Conservation (phyloP, 2,329 filamentous ascomycete species). For the Beauveria sp. region DNA sequence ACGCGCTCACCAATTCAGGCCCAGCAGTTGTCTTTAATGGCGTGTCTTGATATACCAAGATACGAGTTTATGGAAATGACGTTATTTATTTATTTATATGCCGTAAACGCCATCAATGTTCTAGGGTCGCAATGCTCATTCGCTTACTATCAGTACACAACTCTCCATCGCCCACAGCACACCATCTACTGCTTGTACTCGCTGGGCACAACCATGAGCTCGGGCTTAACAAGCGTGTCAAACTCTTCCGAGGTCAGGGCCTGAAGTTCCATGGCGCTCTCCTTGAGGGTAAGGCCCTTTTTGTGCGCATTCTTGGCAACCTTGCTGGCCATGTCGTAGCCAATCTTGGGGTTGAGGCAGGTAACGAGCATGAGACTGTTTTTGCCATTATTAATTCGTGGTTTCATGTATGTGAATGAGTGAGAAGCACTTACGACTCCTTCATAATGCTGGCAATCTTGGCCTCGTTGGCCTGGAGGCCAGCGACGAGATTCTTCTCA, state of each 20-base stretch:
- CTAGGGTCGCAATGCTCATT: neutral
- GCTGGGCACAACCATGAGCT: constrained; percentile 88
- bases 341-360: constrained; percentile 94
- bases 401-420: neutral
- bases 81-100: neutral
- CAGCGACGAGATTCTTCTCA: constrained; percentile 83
- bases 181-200: constrained; percentile 42
- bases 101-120: neutral
- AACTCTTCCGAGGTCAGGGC: constrained; percentile 86
- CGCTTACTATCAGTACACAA: neutral
- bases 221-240: constrained; percentile 79
- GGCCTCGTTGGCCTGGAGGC: constrained; percentile 87
- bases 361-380: constrained; percentile 94
- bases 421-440: constrained; percentile 63
- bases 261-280: constrained; percentile 88
- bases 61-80: neutral
- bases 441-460: constrained; percentile 85
- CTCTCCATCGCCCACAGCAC: neutral
- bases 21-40: too few species aligned
- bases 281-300: constrained; percentile 89
- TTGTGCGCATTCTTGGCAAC: constrained; percentile 98
- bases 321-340: constrained; percentile 95
- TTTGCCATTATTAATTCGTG: constrained; percentile 15
- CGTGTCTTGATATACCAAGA: too few species aligned
- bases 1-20: too few species aligned